Conservation (phyloP, 257 asterid genomes). For the Scutellaria galericulata region DNA sequence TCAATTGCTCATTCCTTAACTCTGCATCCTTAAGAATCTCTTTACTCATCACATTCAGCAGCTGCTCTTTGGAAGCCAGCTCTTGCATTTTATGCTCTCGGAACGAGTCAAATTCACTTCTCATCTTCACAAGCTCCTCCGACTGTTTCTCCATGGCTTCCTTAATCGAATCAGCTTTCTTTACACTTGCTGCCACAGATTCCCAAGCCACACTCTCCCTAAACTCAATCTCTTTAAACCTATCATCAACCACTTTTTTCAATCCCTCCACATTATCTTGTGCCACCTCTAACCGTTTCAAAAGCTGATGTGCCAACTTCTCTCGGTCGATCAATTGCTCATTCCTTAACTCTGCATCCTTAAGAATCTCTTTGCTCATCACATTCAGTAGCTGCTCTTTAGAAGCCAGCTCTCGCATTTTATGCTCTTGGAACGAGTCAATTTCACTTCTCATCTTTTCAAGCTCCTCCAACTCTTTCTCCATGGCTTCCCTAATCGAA, state of each 20-base stretch:
- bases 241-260: conserved; percentile 24
- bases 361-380: conserved; percentile 28
- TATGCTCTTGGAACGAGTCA: conserved; percentile 32
- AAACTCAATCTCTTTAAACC: conserved; percentile 8
- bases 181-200: neutral
- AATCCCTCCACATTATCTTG: conserved; percentile 25
- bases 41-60: conserved; percentile 25
- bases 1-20: conserved; percentile 34
- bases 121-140: conserved; percentile 42
- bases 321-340: conserved; percentile 31
- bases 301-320: conserved; percentile 30
- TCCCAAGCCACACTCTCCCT: conserved; percentile 30
- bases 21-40: conserved; percentile 23
- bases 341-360: conserved; percentile 28
- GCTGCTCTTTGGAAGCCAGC: conserved; percentile 37
- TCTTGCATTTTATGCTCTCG: conserved; percentile 35
- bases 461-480: conserved; percentile 40
- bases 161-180: conserved; percentile 37
- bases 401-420: conserved; percentile 29
- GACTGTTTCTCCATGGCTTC: conserved; percentile 34
- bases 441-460: conserved; percentile 33
- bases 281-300: conserved; percentile 36
- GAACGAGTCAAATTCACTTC: conserved; percentile 25
- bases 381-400: conserved; percentile 35
- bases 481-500: conserved; percentile 33